These are phyloP conservation scores for Byssochlamys sp. DNA, from an alignment of 2,329 filamentous ascomycete genomes.

Conservation along the genomic window DNA sequence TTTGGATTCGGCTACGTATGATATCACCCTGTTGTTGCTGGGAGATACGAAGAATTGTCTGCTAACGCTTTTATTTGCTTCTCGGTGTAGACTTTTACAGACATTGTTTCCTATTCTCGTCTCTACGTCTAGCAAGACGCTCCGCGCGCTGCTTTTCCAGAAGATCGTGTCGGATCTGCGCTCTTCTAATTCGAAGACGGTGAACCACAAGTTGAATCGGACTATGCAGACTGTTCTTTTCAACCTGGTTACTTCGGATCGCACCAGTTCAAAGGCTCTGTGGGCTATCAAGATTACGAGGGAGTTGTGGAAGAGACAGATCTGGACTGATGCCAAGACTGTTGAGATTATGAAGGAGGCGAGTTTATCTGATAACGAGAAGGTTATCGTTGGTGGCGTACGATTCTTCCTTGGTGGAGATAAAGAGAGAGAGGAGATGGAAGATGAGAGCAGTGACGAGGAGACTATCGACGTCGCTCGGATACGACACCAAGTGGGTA, in stretches of 20 bases:
- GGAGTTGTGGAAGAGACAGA: conserved; percentile 90
- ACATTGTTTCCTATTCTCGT: conserved; percentile 91
- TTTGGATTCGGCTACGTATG: conserved; percentile 64
- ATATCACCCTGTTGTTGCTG: background rate
- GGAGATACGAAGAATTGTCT: background rate
- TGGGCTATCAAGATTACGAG: conserved; percentile 95
- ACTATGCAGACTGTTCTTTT: conserved; percentile 88
- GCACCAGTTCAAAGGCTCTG: conserved; percentile 71
- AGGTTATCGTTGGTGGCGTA: conserved; percentile 77
- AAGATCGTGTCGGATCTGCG: conserved; percentile 89
- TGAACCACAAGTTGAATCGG: conserved; percentile 85
- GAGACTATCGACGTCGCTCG: conserved; percentile 65
- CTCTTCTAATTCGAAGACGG: conserved; percentile 74
- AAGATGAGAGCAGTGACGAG: conserved; percentile 79
- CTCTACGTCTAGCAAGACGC: conserved; percentile 79
- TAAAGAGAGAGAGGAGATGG: conserved; percentile 84
- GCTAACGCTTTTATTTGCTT: background rate
- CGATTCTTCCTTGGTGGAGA: conserved; percentile 94
- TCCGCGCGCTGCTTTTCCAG: conserved; percentile 72
- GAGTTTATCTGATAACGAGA: conserved; percentile 78
- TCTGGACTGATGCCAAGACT: conserved; percentile 88
- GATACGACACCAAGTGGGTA: conserved; percentile 72
- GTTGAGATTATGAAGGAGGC: conserved; percentile 99
- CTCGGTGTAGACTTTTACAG: conserved; percentile 53
- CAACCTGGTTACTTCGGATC: conserved; percentile 80